Evolutionary conservation across 2,329 filamentous ascomycete species (phyloP), one percentile per base, ranked within the genome.

Genomic region (Torrubiellomyces zombiae): DNA sequence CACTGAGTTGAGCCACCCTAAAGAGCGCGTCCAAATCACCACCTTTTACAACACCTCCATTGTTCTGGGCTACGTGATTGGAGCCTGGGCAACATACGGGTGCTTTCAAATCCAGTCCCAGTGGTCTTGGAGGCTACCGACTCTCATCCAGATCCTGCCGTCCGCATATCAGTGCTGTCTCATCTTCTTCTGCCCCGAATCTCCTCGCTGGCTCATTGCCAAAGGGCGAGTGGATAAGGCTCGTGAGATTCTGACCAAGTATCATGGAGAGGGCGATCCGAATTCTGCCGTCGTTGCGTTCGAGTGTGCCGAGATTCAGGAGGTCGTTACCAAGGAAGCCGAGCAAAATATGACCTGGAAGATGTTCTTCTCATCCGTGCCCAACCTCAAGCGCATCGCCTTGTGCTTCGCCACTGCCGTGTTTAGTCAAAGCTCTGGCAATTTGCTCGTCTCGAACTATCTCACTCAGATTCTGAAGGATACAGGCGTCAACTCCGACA

Each of bases 121-220:
- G 15, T 67, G 61, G 63, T 53, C 53, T 1, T 63, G 58, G 64
- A 49, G 60, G 22, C 48, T 67, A 11, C 67, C 65, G 0, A 60
- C 59, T 2, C 45, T 68, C 4, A 39, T 65, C 2, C 67, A 71
- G 38, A 54, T 56, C 21, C 30, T 58, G 4, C 59, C 54, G 50
- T 40, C 53, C 2, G 37, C 33, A 1, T 48, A 47, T 15, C 49
- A 63, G 32, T 48, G 66, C 11, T 27, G 44, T 7, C 53, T 59
- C 26, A 43, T 61, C 25, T 53, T 49, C 33, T 58, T 66, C 25
- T 53, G 68, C 5, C 68, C 69, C 0, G 71, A 75, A 32, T 67
- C 59, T 1, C 70, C 70, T 2, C 56, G 70, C 18, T 74, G 60
- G 58, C 43, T 71, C 15, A 52, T 71, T 21, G 55, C 57, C 18